phyloP scores from a whole-genome alignment of 1,284 basidiomycete genomes.

The Apiotrichum siamense region DNA sequence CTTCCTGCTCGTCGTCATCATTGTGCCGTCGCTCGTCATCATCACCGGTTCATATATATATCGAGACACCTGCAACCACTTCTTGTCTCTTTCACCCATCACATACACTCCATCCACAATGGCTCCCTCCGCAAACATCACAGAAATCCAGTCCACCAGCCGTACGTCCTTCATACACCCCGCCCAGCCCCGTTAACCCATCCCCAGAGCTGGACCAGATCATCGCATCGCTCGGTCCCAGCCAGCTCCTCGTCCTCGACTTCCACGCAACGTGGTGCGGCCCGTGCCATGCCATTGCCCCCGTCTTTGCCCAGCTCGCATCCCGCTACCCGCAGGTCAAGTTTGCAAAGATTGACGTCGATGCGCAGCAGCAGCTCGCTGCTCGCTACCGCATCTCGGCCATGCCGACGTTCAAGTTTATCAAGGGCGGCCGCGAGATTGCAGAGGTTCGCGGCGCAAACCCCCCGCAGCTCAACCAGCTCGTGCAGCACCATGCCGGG shows the following conservation, averaged over 20 bases:
- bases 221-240: conserved; percentile 24
- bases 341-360: conserved; percentile 48
- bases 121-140: conserved; percentile 1
- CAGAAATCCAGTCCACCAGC: conserved; percentile 1
- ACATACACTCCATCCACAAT: neutral
- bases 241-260: conserved; percentile 38
- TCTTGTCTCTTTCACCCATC: neutral
- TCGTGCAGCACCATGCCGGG: conserved; percentile 41
- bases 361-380: conserved; percentile 44
- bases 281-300: conserved; percentile 46
- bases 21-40: no score
- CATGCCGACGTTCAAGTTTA: conserved; percentile 52
- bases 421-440: conserved; percentile 47
- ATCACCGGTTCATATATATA: neutral
- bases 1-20: no score
- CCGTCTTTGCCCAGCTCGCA: conserved; percentile 38
- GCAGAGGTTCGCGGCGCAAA: conserved; percentile 45
- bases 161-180: no score
- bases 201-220: conserved; percentile 42
- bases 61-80: neutral
- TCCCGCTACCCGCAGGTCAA: conserved; percentile 17
- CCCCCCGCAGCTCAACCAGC: conserved; percentile 41
- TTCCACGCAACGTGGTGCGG: conserved; percentile 45
- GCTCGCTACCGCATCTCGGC: conserved; percentile 46
- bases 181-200: no score